These are phyloP conservation scores for Alternaria atra DNA, from an alignment of 2,329 filamentous ascomycete genomes.

Conservation along the genomic window DNA sequence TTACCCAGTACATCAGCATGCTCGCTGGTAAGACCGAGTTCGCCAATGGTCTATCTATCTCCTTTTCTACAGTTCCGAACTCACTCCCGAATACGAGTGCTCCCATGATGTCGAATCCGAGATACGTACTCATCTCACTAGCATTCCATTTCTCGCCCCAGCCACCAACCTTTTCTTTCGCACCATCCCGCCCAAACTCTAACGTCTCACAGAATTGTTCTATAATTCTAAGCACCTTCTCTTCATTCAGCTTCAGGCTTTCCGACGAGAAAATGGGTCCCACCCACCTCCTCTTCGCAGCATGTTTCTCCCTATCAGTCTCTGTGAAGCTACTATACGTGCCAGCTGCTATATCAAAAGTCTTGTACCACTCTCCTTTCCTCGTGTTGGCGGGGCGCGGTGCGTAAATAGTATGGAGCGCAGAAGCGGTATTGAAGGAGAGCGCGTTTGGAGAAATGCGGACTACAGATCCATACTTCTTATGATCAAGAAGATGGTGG, in stretches of 20 bases:
- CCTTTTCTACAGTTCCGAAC: slow-evolving; percentile 47
- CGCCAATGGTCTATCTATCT: slow-evolving; percentile 39
- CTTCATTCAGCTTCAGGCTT: slow-evolving; percentile 52
- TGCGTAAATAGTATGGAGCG: slow-evolving; percentile 37
- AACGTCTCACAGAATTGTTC: slow-evolving; percentile 44
- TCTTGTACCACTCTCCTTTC: slow-evolving; percentile 57
- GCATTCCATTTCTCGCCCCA: slow-evolving; percentile 55
- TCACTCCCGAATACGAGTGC: slow-evolving; percentile 50
- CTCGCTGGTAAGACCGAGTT: slow-evolving; percentile 30
- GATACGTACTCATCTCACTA: slow-evolving; percentile 48
- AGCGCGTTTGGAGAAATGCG: slow-evolving; percentile 39
- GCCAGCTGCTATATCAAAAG: slow-evolving; percentile 52
- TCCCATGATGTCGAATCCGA: slow-evolving; percentile 60
- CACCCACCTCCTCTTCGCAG: slow-evolving; percentile 53
- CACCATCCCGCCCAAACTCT: neutral
- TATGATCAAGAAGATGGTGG: slow-evolving; percentile 36
- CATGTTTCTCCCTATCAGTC: slow-evolving; percentile 53
- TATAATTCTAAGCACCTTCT: slow-evolving; percentile 49
- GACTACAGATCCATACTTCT: slow-evolving; percentile 38
- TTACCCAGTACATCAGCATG: slow-evolving; percentile 37
- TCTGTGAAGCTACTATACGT: slow-evolving; percentile 52
- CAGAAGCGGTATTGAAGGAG: slow-evolving; percentile 38
- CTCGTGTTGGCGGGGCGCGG: slow-evolving; percentile 53
- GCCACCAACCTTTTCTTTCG: slow-evolving; percentile 17
- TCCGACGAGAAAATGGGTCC: slow-evolving; percentile 53